phyloP scores from a whole-genome alignment of 2,329 filamentous ascomycete genomes.

The Chaetomiaceae sp. region DNA sequence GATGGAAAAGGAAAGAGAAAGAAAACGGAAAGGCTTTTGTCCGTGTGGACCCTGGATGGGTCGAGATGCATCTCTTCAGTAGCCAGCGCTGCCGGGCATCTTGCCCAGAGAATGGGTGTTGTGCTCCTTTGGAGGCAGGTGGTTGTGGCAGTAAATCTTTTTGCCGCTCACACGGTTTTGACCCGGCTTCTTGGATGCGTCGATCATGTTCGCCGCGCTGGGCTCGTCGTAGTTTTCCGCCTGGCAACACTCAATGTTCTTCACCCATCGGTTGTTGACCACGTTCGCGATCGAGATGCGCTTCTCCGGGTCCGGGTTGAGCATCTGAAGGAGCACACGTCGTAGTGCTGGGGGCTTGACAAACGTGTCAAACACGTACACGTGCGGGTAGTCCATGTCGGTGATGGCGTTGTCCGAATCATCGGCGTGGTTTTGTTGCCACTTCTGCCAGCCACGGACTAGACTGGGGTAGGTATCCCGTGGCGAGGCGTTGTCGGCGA shows the following conservation, averaged over 20 bases:
- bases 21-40: neutral
- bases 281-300: slow-evolving; percentile 67
- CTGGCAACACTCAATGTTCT: slow-evolving; percentile 73
- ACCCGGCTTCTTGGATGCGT: slow-evolving; percentile 53
- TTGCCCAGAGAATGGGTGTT: slow-evolving; percentile 47
- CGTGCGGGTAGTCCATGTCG: slow-evolving; percentile 61
- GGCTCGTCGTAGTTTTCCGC: slow-evolving; percentile 64
- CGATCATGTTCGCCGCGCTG: slow-evolving; percentile 46
- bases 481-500: slow-evolving; percentile 34
- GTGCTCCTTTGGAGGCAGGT: slow-evolving; percentile 45
- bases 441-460: slow-evolving; percentile 63
- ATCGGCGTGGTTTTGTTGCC: slow-evolving; percentile 50
- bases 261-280: slow-evolving; percentile 66
- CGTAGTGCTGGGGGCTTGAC: slow-evolving; percentile 65
- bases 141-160: slow-evolving; percentile 56
- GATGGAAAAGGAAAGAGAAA: neutral
- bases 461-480: slow-evolving; percentile 58
- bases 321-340: slow-evolving; percentile 71
- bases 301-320: slow-evolving; percentile 69
- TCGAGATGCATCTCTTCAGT: neutral
- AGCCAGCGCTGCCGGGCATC: slow-evolving; percentile 51
- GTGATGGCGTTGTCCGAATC: slow-evolving; percentile 36
- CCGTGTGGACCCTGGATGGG: too few relatives aligned
- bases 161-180: slow-evolving; percentile 36
- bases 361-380: slow-evolving; percentile 58